A percentile compares a stretch with the other conserved stretches of the same genome.
phyloP scores from a whole-genome alignment of 1,139 yeast genomes.

The Diutina catenulata region DNA sequence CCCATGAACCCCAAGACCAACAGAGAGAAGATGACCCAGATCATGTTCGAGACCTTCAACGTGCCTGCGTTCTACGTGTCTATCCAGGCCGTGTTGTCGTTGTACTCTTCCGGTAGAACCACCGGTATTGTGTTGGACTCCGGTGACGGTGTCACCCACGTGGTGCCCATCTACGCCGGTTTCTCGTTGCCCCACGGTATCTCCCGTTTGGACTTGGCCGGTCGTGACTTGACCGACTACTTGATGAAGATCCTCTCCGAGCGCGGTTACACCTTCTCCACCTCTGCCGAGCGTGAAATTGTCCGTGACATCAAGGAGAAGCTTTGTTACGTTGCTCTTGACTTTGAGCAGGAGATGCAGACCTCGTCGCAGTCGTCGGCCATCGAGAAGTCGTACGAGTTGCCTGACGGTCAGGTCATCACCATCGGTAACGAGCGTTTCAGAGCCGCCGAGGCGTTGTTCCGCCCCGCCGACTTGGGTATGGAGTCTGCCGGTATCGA shows the following conservation, averaged over 20 bases:
- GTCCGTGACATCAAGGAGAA: slow-evolving; percentile 99
- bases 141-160: slow-evolving; percentile 99
- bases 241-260: slow-evolving; percentile 96
- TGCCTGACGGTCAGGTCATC: slow-evolving; percentile 99
- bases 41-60: slow-evolving; percentile 96
- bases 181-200: slow-evolving; percentile 99
- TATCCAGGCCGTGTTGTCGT: slow-evolving; percentile 95
- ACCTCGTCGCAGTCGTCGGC: slow-evolving; percentile 98
- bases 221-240: slow-evolving; percentile 98
- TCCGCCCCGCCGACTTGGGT: slow-evolving; percentile 97
- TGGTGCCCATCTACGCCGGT: slow-evolving; percentile 99
- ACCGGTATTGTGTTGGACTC: slow-evolving; percentile 99
- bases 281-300: slow-evolving; percentile 99
- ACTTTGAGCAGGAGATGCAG: slow-evolving; percentile 97
- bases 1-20: slow-evolving; percentile 98
- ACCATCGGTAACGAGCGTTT: slow-evolving; percentile 99
- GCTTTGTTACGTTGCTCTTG: slow-evolving; percentile 95
- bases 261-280: slow-evolving; percentile 98
- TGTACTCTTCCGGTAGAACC: slow-evolving; percentile 99
- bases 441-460: slow-evolving; percentile 99
- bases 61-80: slow-evolving; percentile 99
- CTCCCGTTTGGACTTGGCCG: slow-evolving; percentile 97
- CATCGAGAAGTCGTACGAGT: slow-evolving; percentile 96
- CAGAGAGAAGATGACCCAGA: slow-evolving; percentile 99
- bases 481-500: slow-evolving; percentile 99